Base-by-base conservation (phyloP, 495 filamentous ascomycete species). In the Penicillium macrosclerotiorum region DNA sequence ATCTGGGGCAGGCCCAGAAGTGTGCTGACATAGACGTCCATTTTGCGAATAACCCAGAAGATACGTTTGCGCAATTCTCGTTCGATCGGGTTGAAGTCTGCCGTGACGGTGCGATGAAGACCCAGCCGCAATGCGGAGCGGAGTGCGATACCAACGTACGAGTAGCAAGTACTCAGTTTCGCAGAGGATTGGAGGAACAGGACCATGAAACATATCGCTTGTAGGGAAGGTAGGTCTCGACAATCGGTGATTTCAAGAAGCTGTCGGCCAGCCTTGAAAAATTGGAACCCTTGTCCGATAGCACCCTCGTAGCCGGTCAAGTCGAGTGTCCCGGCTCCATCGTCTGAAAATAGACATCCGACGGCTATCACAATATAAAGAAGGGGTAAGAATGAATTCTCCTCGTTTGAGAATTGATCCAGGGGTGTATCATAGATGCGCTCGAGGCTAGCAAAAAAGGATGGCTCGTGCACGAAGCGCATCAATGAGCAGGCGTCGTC, bases 21-120 rank as follows among this genome's bases (percentile, higher is more conserved):
- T 5, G 90, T 90, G 40, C 89, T 90, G 14, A 96, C 88, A 61
- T 96, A 96, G 18, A 84, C 90, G 52, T 96, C 92, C 85, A 96
- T 88, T 55, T 93, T 94, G 25, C 90, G 84, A 37, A 95, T 79
- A 19, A 89, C 80, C 80, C 93, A 96, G 57, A 96, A 97, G 33
- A 92, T 78, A 16, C 92, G 80, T 56, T 91, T 85, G 42, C 92
- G 79, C 29, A 83, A 75, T 64, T 97, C 88, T 39, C 83, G 77
- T 59, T 97, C 90, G 47, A 97, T 83, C 2, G 88, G 89, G 30
- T 84, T 84, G 52, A 95, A 88, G 44, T 85, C 82, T 23, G 80
- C 73, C 24, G 80, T 74, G 5, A 95, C 74, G 23, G 85, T 80
- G 30, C 92, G 88, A 63, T 97, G 92, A 12, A 97, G 74, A 9